Conservation (phyloP, 2,329 filamentous ascomycete species). For the Fusarium luffae region DNA sequence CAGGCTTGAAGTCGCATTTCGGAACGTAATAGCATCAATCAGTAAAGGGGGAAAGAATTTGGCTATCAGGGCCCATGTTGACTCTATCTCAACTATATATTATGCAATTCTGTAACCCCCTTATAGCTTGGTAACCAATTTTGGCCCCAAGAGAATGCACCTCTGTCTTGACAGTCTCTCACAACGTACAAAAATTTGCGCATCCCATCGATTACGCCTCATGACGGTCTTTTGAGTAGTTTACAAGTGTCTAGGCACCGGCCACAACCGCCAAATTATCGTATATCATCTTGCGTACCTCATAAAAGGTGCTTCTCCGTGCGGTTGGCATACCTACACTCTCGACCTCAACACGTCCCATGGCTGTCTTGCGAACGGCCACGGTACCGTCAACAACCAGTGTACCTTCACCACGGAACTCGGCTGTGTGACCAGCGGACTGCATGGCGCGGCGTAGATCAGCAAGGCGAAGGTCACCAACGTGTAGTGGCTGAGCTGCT, state of each 20-base stretch:
- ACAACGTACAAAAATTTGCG: conserved; percentile 16
- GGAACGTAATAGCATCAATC: background rate
- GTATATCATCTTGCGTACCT: conserved; percentile 91
- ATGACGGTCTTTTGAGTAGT: background rate
- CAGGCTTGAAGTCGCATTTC: background rate
- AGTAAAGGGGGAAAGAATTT: background rate
- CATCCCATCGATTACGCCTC: conserved; percentile 29
- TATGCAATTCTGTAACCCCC: conserved; percentile 1
- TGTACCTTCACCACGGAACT: conserved; percentile 93
- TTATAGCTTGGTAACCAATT: conserved; percentile 14
- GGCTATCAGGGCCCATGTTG: conserved; percentile 7
- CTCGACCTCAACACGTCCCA: conserved; percentile 90
- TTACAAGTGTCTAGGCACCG: conserved; percentile 61
- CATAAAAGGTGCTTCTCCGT: conserved; percentile 78
- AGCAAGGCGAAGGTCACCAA: conserved; percentile 89
- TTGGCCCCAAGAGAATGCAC: conserved; percentile 22
- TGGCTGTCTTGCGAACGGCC: conserved; percentile 86
- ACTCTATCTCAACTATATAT: conserved; percentile 14
- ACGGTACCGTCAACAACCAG: conserved; percentile 89
- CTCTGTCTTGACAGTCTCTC: conserved; percentile 14
- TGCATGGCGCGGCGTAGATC: conserved; percentile 89
- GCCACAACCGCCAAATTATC: conserved; percentile 92
- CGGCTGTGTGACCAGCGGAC: conserved; percentile 82
- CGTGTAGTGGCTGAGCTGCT: conserved; percentile 88
- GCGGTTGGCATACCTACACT: conserved; percentile 66